A percentile compares a stretch with the other conserved stretches of the same genome.
Evolutionary conservation across 495 filamentous ascomycete species (phyloP).

Genomic region (Friedmanniomyces endolithicus): DNA sequence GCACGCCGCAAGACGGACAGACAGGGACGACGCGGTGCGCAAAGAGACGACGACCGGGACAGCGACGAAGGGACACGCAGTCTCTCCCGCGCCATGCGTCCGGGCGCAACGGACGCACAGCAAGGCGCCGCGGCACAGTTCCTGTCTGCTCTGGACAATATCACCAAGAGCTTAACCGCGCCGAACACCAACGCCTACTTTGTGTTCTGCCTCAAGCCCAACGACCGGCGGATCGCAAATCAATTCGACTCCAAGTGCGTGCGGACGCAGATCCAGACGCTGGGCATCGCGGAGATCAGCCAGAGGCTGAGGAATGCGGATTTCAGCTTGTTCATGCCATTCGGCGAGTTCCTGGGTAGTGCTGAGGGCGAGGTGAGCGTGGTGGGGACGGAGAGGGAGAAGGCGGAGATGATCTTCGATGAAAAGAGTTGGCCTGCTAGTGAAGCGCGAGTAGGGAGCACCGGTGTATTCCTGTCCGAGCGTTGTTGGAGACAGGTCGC

Average conservation of each 20-base stretch:
- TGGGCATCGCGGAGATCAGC: conserved; percentile 94
- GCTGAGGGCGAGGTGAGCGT: conserved; percentile 70
- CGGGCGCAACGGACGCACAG: conserved; percentile 26
- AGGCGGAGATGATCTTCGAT: conserved; percentile 76
- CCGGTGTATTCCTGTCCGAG: conserved; percentile 91
- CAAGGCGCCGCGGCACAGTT: conserved; percentile 91
- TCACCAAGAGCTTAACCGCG: conserved; percentile 69
- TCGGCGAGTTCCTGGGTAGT: conserved; percentile 85
- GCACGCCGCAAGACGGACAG: conserved; percentile 56
- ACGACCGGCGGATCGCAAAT: conserved; percentile 92
- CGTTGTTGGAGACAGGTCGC: conserved; percentile 85
- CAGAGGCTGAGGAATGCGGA: conserved; percentile 83
- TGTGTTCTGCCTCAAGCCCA: conserved; percentile 93
- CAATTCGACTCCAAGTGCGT: conserved; percentile 99
- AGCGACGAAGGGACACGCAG: conserved; percentile 35
- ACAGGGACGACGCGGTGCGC: conserved; percentile 28
- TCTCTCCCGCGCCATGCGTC: neutral
- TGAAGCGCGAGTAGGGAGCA: conserved; percentile 80
- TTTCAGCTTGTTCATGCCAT: conserved; percentile 90
- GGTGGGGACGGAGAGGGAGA: conserved; percentile 85
- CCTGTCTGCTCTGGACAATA: conserved; percentile 74
- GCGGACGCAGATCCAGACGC: conserved; percentile 81
- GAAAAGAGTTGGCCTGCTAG: conserved; percentile 84
- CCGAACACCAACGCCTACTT: conserved; percentile 84
- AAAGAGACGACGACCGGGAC: conserved; percentile 40